These are phyloP conservation scores for Lactarius tabidus DNA, from an alignment of 768 basidiomycete species.

Conservation along the genomic window DNA sequence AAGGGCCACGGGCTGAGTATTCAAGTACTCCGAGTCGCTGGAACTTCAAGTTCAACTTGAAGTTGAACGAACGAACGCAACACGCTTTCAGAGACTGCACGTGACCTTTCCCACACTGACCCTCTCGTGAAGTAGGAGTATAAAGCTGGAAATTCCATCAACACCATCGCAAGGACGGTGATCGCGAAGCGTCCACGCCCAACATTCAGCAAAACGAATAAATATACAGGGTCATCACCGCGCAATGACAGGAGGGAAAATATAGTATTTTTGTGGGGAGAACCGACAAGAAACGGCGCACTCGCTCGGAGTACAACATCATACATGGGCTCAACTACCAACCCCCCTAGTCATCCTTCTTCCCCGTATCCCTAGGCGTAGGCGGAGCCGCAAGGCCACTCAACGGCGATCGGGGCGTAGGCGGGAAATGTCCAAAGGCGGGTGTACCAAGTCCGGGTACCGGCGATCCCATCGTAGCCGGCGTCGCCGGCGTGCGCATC, in stretches of 20 bases:
- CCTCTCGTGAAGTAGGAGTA: no score
- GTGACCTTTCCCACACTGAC: no score
- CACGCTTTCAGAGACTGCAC: no score
- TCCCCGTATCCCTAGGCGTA: neutral
- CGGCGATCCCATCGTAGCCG: slow-evolving; percentile 31
- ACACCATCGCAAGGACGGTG: no score
- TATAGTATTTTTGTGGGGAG: neutral
- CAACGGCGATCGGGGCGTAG: slow-evolving; percentile 33
- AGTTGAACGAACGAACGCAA: no score
- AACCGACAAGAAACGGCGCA: neutral
- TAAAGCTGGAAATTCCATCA: no score
- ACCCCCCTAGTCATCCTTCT: slow-evolving; percentile 9
- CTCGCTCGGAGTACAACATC: neutral
- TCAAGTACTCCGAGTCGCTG: no score
- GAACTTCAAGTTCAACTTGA: no score
- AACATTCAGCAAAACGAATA: no score
- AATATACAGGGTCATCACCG: neutral
- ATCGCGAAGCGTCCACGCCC: no score
- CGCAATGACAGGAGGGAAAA: neutral
- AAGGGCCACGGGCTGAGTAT: no score
- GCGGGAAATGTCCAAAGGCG: slow-evolving; percentile 35
- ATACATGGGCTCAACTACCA: neutral
- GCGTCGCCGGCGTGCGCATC: slow-evolving; percentile 27
- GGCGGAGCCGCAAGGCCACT: slow-evolving; percentile 11
- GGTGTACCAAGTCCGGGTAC: slow-evolving; percentile 19